Base-by-base conservation (phyloP, 2,329 filamentous ascomycete genomes). In the Colletotrichum sp. region DNA sequence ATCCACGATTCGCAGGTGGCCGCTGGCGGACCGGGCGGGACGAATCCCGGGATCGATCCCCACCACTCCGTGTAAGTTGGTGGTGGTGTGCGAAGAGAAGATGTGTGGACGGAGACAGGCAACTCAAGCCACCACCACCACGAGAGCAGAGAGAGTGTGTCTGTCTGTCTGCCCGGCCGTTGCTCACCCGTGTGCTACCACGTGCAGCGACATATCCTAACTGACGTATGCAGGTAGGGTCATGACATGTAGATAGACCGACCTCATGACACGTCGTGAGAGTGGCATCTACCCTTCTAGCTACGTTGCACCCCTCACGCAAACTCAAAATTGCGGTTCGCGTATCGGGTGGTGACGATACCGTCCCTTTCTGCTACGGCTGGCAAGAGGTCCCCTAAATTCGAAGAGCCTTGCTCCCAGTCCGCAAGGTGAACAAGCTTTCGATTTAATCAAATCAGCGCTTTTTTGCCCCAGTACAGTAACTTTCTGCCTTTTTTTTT, bases 291-390 rank as follows among this genome's bases (percentile, higher is more conserved):
- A 30, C 52, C 69, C 39, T 68, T 34, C 7, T 26, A 8, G 7
- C n/a, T 69, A 62, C 64, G 71, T 73, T 70, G 64, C 64, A 69
- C 70, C 73, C 69, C 73, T 69, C 73, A 59, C 9, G 16, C n/a
- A 68, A 76, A 76, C 64, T 68, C 64, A 73, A 73, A 76, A 69
- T 64, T 75, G 73, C 70, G 59, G 73, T 76, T 76, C 70, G 32
- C 32, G 63, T 68, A 68, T 64, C 72, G 72, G 72, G 55, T 32
- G 63, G 49, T 72, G 52, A 72, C 69, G 52, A 66, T 68, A 57
- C 73, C 73, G 57, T 67, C 52, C 55, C 57, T 60, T 62, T 59
- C 26, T 60, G 32, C 32, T 8, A 9, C 39, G 63, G 16, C 26
- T 75, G 55, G 28, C 21, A 49, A 70, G 44, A 71, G 36, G 52